phyloP scores from a whole-genome alignment of 2,329 filamentous ascomycete species.

The Stachybotrys chartarum region DNA sequence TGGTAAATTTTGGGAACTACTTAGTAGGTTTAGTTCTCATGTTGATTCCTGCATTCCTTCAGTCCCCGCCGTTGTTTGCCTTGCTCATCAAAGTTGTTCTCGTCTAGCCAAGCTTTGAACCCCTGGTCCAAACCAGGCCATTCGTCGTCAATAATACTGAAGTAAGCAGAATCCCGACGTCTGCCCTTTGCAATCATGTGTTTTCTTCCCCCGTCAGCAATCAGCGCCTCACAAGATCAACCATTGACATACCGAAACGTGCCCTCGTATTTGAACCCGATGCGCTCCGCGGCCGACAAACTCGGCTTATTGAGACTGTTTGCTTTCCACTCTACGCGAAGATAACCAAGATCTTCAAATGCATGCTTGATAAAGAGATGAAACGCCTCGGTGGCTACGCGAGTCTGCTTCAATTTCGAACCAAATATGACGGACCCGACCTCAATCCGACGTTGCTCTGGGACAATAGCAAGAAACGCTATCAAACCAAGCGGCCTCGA shows the following conservation, averaged over 20 bases:
- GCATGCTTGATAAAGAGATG: constrained; percentile 47
- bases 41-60: constrained; percentile 19
- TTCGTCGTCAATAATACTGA: constrained; percentile 49
- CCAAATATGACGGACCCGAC: constrained; percentile 50
- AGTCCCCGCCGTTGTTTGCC: constrained; percentile 44
- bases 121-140: constrained; percentile 41
- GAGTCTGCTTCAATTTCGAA: constrained; percentile 41
- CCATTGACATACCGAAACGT: constrained; percentile 37
- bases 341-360: constrained; percentile 45
- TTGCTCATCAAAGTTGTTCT: constrained; percentile 46
- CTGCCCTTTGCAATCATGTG: constrained; percentile 53
- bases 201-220: constrained; percentile 23
- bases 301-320: constrained; percentile 49
- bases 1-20: too few species aligned
- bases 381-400: constrained; percentile 48
- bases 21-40: too few species aligned
- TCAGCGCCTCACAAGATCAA: not conserved
- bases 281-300: constrained; percentile 43
- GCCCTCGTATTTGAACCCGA: constrained; percentile 55
- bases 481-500: constrained; percentile 32
- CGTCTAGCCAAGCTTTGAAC: constrained; percentile 47
- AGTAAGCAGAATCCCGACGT: constrained; percentile 54
- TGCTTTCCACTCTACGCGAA: constrained; percentile 59
- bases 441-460: constrained; percentile 43
- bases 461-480: constrained; percentile 39